Evolutionary conservation across 2,329 filamentous ascomycete species (phyloP).

Genomic region (Sclerotinia spermophila): DNA sequence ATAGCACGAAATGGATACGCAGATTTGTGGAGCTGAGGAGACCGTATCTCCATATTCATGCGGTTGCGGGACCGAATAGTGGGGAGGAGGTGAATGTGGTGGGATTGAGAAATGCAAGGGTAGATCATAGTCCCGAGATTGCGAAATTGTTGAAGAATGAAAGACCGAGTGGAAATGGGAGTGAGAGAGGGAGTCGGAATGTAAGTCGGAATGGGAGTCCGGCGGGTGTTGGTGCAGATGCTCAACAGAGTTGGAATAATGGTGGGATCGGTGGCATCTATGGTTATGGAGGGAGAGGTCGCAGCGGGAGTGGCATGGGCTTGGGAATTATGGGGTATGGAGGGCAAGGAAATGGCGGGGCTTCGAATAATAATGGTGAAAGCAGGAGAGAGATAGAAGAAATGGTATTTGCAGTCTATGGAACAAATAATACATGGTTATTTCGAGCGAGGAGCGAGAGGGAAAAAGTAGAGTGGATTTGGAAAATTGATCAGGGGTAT

Average conservation of each 20-base stretch:
- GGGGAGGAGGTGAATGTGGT: slow-evolving; percentile 90
- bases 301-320: slow-evolving; percentile 9
- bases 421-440: slow-evolving; percentile 89
- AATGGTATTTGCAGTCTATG: slow-evolving; percentile 86
- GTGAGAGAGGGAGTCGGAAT: slow-evolving; percentile 24
- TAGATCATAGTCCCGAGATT: slow-evolving; percentile 89
- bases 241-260: slow-evolving; percentile 29
- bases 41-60: slow-evolving; percentile 90
- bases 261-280: slow-evolving; percentile 23
- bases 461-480: slow-evolving; percentile 96
- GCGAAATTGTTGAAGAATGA: slow-evolving; percentile 60
- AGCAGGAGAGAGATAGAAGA: slow-evolving; percentile 33
- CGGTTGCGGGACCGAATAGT: slow-evolving; percentile 55
- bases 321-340: slow-evolving; percentile 6
- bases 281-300: background rate
- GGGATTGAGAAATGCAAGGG: slow-evolving; percentile 81
- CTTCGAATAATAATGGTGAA: slow-evolving; percentile 31
- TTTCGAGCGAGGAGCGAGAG: slow-evolving; percentile 86
- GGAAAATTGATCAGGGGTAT: slow-evolving; percentile 75
- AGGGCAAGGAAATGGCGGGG: background rate
- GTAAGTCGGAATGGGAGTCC: background rate
- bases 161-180: slow-evolving; percentile 21
- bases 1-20: slow-evolving; percentile 81
- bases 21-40: slow-evolving; percentile 88
- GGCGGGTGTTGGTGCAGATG: background rate